Evolutionary conservation across 129 eudicot genomes (phyloP), one percentile per base, ranked within the genome.

Genomic region (Silybum marianum): DNA sequence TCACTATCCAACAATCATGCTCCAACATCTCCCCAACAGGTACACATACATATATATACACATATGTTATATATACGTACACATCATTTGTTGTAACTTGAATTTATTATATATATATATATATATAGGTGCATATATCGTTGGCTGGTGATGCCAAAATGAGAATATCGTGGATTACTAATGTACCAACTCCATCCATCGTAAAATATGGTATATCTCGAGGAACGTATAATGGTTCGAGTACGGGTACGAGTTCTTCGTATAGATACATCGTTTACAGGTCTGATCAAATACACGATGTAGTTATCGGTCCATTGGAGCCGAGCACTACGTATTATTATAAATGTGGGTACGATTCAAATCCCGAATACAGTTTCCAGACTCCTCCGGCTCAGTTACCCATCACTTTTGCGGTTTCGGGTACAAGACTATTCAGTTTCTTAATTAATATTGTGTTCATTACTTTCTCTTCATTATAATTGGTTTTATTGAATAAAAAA

Each of bases 351-450:
- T 63, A 63, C 7, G 77, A 78, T 72, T 77, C 90, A 0, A 77
- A 84, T 80, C 90, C 84, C 2, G 93, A 90, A 30, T 80, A 77
- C 75, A 86, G 66, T 65, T 86, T 93, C 82, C 87, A 81, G 74
- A 93, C 98, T 51, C 93, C 98, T 13, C 98, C 98, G 2, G 76
- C 88, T n/a, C 86, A 80, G 54, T 76, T 87, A 44, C 98, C 96
- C 0, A 84, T 93, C 60, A 84, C 83, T 14, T 90, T 93, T 51
- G 87, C 88, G 0, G 79, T 93, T 78, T 44, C 82, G 10, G 95
- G 97, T 92, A 76, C 28, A 10, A 39, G 18, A 78, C 36, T 32
- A 32, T 32, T 32, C 6, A 6, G 6, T 32, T 32, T 6, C 36
- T 32, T 32, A 32, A 32, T 32, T 32, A 32, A 32, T 32, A 32